A percentile compares a stretch with the other conserved stretches of the same genome.
Evolutionary conservation across 139 green algal species (phyloP).

Genomic region (Chlorella sp.): DNA sequence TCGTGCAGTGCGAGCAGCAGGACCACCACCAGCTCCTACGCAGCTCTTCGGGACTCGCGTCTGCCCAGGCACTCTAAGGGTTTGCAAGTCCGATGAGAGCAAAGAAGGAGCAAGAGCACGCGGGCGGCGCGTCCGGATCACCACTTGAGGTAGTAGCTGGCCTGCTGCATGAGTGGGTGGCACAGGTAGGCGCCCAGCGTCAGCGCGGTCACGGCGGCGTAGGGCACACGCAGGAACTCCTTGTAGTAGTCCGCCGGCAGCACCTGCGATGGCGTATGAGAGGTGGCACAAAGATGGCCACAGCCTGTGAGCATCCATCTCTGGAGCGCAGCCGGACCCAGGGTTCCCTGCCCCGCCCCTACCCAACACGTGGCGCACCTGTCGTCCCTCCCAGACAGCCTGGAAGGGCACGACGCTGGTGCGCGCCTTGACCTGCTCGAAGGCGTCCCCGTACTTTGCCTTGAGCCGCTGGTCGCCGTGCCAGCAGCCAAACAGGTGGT

Average conservation of each 20-base stretch:
- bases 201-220: constrained; percentile 69
- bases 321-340: no score
- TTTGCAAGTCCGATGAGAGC: background rate
- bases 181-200: constrained; percentile 83
- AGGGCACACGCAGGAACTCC: constrained; percentile 88
- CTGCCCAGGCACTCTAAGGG: background rate
- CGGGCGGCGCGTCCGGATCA: constrained; percentile 20
- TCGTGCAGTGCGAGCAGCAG: background rate
- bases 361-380: constrained; percentile 12
- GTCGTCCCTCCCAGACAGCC: constrained; percentile 81
- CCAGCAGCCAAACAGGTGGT: constrained; percentile 93
- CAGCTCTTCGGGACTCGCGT: background rate
- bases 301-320: no score
- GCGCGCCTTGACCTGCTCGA: constrained; percentile 76
- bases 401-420: constrained; percentile 86
- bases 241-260: constrained; percentile 90
- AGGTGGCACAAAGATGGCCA: no score
- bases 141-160: constrained; percentile 78
- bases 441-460: constrained; percentile 82
- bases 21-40: background rate
- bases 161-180: constrained; percentile 90
- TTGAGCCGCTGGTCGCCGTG: constrained; percentile 87
- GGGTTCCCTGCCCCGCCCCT: no score
- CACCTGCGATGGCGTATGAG: no score
- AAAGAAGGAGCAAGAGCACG: background rate